Evolutionary conservation across 176 grass and related monocot species (phyloP).

Genomic region (Guadua angustifolia): DNA sequence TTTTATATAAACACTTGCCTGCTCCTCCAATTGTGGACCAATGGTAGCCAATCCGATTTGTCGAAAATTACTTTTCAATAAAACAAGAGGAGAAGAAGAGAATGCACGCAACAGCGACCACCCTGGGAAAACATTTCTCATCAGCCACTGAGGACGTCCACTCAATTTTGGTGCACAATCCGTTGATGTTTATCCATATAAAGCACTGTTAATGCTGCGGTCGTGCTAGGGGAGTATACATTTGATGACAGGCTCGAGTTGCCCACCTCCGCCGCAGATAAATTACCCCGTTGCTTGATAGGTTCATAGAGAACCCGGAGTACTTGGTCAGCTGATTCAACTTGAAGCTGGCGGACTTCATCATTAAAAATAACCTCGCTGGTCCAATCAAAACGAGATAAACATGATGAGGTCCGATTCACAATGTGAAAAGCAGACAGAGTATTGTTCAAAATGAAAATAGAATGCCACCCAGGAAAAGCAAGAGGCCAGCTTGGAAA

Average conservation of each 20-base stretch:
- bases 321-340: conserved; percentile 45
- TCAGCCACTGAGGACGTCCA: conserved; percentile 11
- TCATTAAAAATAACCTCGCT: conserved; percentile 51
- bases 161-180: conserved; percentile 4
- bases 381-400: conserved; percentile 32
- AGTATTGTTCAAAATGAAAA: conserved; percentile 4
- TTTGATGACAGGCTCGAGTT: conserved; percentile 26
- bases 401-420: conserved; percentile 28
- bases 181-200: conserved; percentile 36
- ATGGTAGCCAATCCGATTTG: background rate
- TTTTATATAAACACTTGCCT: conserved; percentile 18
- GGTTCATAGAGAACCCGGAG: conserved; percentile 58
- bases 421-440: background rate
- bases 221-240: conserved; percentile 62
- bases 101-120: conserved; percentile 13
- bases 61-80: background rate
- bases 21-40: conserved; percentile 26
- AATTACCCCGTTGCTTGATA: conserved; percentile 27
- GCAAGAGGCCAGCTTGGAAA: background rate
- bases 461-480: background rate
- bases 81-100: background rate
- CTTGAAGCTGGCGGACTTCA: conserved; percentile 52
- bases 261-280: conserved; percentile 25
- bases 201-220: conserved; percentile 64
- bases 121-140: background rate